Percentiles rank a stretch among this genome's conserved stretches.
phyloP scores from a whole-genome alignment of 108 stramenopile genomes.

The Cylindrotheca fusiformis region DNA sequence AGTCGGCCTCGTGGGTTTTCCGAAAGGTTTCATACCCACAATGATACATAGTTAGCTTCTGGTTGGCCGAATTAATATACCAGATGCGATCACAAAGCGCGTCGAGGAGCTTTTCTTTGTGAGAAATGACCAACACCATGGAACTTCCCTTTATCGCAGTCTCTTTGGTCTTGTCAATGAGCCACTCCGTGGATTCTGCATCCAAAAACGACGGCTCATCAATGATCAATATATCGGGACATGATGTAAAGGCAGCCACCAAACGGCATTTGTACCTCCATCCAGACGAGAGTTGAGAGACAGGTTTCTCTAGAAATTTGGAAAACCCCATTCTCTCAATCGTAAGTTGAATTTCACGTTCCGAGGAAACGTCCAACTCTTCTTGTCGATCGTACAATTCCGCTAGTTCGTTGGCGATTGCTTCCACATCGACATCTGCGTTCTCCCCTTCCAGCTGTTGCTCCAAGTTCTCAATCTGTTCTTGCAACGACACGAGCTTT shows the following conservation, averaged over 20 bases:
- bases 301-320: conserved; percentile 18
- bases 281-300: conserved; percentile 42
- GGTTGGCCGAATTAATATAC: conserved; percentile 50
- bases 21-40: conserved; percentile 46
- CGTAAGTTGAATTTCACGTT: background rate
- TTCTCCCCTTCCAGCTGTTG: background rate
- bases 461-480: conserved; percentile 10
- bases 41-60: conserved; percentile 39
- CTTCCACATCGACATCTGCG: conserved; percentile 3
- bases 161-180: conserved; percentile 20
- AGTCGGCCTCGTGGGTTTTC: background rate
- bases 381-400: conserved; percentile 9
- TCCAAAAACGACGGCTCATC: conserved; percentile 77
- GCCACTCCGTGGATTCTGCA: conserved; percentile 37
- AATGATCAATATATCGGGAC: conserved; percentile 51
- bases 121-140: conserved; percentile 58
- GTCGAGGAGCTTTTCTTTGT: conserved; percentile 57
- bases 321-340: conserved; percentile 39
- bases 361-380: background rate
- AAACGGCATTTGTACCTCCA: conserved; percentile 68
- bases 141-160: conserved; percentile 22
- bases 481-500: background rate
- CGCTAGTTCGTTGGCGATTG: background rate
- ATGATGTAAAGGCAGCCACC: conserved; percentile 38
- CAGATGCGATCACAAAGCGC: conserved; percentile 44